Base-by-base conservation (phyloP, 306 rosid genomes). In the Canavalia gladiata region DNA sequence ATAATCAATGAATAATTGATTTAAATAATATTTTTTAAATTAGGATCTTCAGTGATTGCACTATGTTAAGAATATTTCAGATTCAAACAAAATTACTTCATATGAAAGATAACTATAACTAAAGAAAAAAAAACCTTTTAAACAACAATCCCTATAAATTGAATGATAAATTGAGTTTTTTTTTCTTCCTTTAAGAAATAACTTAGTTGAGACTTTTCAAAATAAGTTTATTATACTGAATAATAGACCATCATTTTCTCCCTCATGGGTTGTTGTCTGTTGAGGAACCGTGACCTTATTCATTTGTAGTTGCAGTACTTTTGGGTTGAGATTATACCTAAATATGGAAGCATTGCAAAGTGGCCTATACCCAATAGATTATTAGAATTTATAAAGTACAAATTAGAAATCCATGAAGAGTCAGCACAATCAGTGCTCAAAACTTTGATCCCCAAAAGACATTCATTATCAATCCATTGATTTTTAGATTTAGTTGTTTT, bases 211-310 rank as follows among this genome's bases (percentile, higher is more conserved):
- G 41, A 18, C 41, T 37, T 37, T 37, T 37, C 9, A 63, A 59
- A 34, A 31, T 59, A 63, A 1, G 41, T 2, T 37, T 37, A 13
- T 51, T 51, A 4, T 51, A 51, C 57, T 4, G 13, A 63, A 35
- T 35, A 35, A 34, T 5, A 63, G 46, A 63, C 4, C 46, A 63
- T 63, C 29, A 63, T 63, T 43, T 34, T 63, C 45, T 34, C 46
- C 68, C 68, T 35, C 68, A 35, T 62, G 46, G 43, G 35, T 9
- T 62, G 68, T 62, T 62, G 28, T 43, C 46, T 35, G 46, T 63
- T 63, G 46, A 63, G 68, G 68, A 63, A 8, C 68, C 34, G 46
- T 33, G 11, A 60, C 68, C 68, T 63, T 34, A 63, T 39, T 35
- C 29, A 11, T 34, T 13, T 34, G 12, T 45, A 63, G 68, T 13